phyloP scores from a whole-genome alignment of 2,329 filamentous ascomycete species.

The Tricladium varicosporioides region DNA sequence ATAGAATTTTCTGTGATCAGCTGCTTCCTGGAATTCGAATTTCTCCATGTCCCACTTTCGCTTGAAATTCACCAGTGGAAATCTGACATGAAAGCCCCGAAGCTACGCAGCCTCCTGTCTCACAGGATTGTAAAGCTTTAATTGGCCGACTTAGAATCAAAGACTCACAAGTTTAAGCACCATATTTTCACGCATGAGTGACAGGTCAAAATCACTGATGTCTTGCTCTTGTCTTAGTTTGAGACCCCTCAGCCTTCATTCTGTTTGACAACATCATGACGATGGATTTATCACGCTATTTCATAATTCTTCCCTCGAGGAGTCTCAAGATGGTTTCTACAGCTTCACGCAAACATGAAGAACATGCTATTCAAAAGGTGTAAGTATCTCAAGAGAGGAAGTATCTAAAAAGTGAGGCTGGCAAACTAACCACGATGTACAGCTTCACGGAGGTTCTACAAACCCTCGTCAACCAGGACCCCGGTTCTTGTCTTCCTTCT shows the following conservation, averaged over 20 bases:
- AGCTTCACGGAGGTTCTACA: slow-evolving; percentile 12
- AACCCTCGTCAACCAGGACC: slow-evolving; percentile 15
- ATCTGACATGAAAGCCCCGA: background rate
- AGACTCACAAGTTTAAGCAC: background rate
- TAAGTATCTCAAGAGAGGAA: background rate
- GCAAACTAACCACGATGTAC: background rate
- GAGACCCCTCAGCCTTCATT: background rate
- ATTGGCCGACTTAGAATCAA: background rate
- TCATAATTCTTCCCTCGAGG: background rate
- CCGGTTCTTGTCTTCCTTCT: slow-evolving; percentile 14
- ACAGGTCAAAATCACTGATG: background rate
- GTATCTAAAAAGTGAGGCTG: background rate
- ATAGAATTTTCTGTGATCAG: background rate
- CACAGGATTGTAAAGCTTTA: background rate
- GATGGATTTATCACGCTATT: background rate
- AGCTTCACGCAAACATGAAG: background rate
- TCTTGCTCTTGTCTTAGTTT: background rate
- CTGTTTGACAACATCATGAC: background rate
- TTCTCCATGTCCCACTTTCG: background rate
- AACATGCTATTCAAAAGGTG: background rate
- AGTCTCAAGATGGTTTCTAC: background rate
- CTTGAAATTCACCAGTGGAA: background rate
- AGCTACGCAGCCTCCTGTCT: background rate
- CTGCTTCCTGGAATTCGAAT: background rate
- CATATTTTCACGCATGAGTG: background rate